Conservation (phyloP, 176 grass and related monocot genomes). For the Triticum aestivum region IWGSC_CS_RefSeq_v2.1 NC_057796.1:348037221-348037720, state of each 20-base stretch:
- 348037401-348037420: constrained; percentile 49
- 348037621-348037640: constrained; percentile 73
- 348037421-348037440: constrained; percentile 73
- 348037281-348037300: constrained; percentile 76
- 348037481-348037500: constrained; percentile 63
- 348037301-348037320: constrained; percentile 85
- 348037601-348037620: constrained; percentile 34
- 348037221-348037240: constrained; percentile 85
- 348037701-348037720: too few relatives aligned
- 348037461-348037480: constrained; percentile 49
- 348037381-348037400: constrained; percentile 67
- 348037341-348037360: constrained; percentile 63
- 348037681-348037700: too few relatives aligned
- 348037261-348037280: constrained; percentile 84
- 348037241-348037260: constrained; percentile 73
- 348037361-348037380: constrained; percentile 64
- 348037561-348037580: constrained; percentile 57
- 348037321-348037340: constrained; percentile 60
- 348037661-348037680: neutral
- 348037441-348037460: constrained; percentile 68
- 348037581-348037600: constrained; percentile 52
- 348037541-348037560: constrained; percentile 63
- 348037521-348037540: constrained; percentile 51
- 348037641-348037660: constrained; percentile 72
- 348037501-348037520: constrained; percentile 63